Evolutionary conservation across 495 filamentous ascomycete species (phyloP).

Genomic region (Trichocladium antarcticum): DNA sequence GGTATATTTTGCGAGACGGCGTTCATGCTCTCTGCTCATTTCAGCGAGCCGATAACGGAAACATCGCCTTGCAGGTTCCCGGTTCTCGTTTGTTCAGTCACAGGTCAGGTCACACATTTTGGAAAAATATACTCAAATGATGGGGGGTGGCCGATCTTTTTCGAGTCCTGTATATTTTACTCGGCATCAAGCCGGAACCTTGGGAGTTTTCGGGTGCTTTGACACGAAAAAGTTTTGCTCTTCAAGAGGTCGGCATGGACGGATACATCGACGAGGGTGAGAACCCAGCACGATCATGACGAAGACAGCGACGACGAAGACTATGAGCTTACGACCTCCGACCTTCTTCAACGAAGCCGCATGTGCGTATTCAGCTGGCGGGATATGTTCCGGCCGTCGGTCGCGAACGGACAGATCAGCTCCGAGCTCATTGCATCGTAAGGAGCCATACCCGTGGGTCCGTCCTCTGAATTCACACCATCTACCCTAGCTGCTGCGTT

Average conservation of each 20-base stretch:
- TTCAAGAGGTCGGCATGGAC: not conserved
- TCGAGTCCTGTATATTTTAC: conserved; percentile 1
- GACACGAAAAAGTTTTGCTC: conserved; percentile 13
- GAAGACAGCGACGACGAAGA: not conserved
- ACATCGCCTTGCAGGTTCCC: not conserved
- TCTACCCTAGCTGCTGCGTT: too few species aligned
- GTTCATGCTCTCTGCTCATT: not conserved
- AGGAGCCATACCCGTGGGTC: too few species aligned
- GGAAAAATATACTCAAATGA: conserved; percentile 6
- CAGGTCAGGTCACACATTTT: not conserved
- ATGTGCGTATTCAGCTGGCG: not conserved
- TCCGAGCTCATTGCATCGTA: not conserved
- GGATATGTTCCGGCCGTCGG: not conserved
- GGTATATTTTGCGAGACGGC: not conserved
- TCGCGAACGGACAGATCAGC: too few species aligned
- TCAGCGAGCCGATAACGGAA: not conserved
- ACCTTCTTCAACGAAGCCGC: not conserved
- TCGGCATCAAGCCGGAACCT: not conserved
- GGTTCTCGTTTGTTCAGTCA: not conserved
- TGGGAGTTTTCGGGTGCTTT: not conserved
- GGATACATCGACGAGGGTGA: not conserved
- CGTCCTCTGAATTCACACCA: too few species aligned
- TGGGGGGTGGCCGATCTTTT: not conserved
- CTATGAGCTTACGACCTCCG: not conserved
- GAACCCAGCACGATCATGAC: not conserved